Base-by-base conservation (phyloP, 2,329 filamentous ascomycete species). In the Aspergillus novofumigatus region DNA sequence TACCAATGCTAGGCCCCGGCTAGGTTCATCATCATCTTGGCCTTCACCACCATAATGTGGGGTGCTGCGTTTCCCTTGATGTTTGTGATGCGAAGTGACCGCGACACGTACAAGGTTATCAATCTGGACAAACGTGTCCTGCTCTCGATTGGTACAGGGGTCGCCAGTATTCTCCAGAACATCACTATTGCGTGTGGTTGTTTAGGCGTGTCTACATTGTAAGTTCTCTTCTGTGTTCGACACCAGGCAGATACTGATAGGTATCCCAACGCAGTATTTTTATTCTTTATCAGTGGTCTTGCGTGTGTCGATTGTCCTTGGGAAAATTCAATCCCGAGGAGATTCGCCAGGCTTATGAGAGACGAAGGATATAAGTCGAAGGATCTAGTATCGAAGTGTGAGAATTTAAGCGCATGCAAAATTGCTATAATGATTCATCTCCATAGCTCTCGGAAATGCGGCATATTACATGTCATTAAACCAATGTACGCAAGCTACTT, bases 1-100 rank as follows among this genome's bases (percentile, higher is more conserved):
- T 25, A 52, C 54, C 10, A 50, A 56, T 49, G 28, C 49, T 21
- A 23, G 54, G 20, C 49, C 54, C n/a, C 21, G 5, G 38, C 48
- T 9, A 20, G 10, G 7, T 26, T 42, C 17, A 52, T 45, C 14
- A n/a, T 42, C 17, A 32, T 47, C 17, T 28, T 52, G 14, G 41
- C 20, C 3, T 14, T 51, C 14, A 48, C 41, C 11, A 52, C 54
- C 4, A 49, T 56, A 11, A 28, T 49, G 4, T 56, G 54, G 54
- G 49, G 10, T 7, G 49, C 44, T 17, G 49, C 54, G 7, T 56
- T 56, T 17, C 28, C 50, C 8, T 17, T 56, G n/a, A 56, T 56
- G 41, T 56, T 56, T 42, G 28, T 56, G 38, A 42, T 9, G 38
- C 38, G 38, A 17, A 42, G 17, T 42, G 20, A 42, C n/a, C 38